phyloP scores from a whole-genome alignment of 202 grass and related monocot genomes.

The Setaria viridis region DNA sequence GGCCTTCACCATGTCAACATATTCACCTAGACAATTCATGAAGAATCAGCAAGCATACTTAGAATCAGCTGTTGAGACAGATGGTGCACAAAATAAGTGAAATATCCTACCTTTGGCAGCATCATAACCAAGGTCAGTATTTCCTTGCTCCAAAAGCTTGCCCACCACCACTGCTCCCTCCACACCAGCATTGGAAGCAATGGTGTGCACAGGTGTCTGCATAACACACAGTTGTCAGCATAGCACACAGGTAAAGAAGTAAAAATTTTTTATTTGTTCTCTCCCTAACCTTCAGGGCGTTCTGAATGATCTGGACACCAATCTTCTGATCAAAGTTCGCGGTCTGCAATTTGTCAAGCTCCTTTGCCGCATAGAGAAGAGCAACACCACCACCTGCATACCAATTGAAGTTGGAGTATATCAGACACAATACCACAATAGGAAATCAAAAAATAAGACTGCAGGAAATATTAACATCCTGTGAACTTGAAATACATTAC shows the following conservation, averaged over 20 bases:
- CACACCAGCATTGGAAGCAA: constrained; percentile 90
- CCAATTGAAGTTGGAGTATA: neutral
- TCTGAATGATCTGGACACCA: constrained; percentile 98
- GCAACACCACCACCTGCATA: constrained; percentile 91
- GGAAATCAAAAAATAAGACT: neutral
- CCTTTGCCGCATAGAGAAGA: constrained; percentile 97
- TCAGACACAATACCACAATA: neutral
- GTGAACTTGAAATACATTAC: constrained; percentile 36
- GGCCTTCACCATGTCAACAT: constrained; percentile 95
- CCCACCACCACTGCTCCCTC: constrained; percentile 94
- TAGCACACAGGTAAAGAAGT: neutral
- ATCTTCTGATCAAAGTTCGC: constrained; percentile 99
- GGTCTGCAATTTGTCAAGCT: constrained; percentile 79
- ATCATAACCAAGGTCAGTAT: constrained; percentile 91
- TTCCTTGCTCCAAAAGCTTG: constrained; percentile 97
- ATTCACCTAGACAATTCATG: constrained; percentile 64
- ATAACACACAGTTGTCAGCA: constrained; percentile 29
- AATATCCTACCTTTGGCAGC: constrained; percentile 78
- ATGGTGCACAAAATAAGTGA: neutral
- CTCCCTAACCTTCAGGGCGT: constrained; percentile 81
- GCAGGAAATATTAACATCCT: neutral
- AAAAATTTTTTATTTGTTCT: neutral
- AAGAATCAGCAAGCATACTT: constrained; percentile 24
- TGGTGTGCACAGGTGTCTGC: constrained; percentile 87
- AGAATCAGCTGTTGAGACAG: neutral